Base-by-base conservation (phyloP, 129 eudicot genomes). In the Silybum marianum region DNA sequence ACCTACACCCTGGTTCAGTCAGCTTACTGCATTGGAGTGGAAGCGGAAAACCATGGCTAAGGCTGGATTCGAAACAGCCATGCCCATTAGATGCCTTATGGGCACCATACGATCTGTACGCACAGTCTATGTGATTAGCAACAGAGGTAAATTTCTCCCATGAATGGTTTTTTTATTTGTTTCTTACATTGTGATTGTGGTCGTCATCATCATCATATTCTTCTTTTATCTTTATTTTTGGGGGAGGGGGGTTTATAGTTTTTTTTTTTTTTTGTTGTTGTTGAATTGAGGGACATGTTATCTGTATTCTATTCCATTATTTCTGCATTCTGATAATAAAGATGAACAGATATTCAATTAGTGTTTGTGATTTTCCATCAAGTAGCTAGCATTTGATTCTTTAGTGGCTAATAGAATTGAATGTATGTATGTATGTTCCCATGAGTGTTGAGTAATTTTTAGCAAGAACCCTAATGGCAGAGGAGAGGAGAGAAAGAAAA, bases 11-110 rank as follows among this genome's bases (percentile, higher is more conserved):
- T 2, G 99, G 99, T 71, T 94, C 97, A 36, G 99, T 95, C 26
- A 90, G 97, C 60, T 78, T 95, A 3, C 81, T 95, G 8, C 99
- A 95, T 83, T 95, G 99, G 99, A 90, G 97, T 67, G 99, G 99
- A 25, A 79, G 87, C 69, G 99, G 99, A 22, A 95, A 95, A 89
- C 99, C 99, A 3, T 95, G 99, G 99, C 72, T 89, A 10, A 76
- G 99, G 84, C 92, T 95, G 6, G 99, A 89, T 78, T 71, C 92
- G 5, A 86, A 85, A 26, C 85, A 76, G 72, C 87, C 97, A 9
- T 95, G 99, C 25, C 99, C 97, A 24, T 85, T 95, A 39, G 99
- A 95, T 73, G 19, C 93, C 3, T 74, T 95, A 23, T 95, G 99
- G 99, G 97, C 99, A 0, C 99, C 97, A 0, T 95, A 88, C 72